Evolutionary conservation across 2,329 filamentous ascomycete genomes (phyloP).

Genomic region (Trichoderma aggressivum): DNA sequence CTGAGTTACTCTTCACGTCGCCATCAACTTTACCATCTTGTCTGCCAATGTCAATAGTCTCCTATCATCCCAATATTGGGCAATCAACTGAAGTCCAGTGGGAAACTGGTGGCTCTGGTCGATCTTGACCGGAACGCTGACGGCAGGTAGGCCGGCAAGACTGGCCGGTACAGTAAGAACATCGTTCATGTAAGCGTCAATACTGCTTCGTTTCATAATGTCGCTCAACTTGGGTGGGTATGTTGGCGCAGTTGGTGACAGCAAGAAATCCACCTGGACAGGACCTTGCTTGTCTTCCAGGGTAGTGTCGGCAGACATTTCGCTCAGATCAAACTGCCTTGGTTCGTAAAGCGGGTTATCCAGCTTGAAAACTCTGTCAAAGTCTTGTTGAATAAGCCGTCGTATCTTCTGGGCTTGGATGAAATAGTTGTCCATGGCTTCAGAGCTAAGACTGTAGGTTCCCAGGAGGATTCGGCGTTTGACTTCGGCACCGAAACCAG

Average conservation of each 20-base stretch:
- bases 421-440: slow-evolving; percentile 95
- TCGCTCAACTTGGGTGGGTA: slow-evolving; percentile 63
- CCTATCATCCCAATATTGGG: slow-evolving; percentile 76
- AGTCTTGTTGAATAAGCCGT: slow-evolving; percentile 79
- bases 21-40: slow-evolving; percentile 36
- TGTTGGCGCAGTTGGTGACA: slow-evolving; percentile 84
- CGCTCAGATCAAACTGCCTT: slow-evolving; percentile 55
- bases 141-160: slow-evolving; percentile 82
- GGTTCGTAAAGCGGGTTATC: slow-evolving; percentile 63
- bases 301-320: slow-evolving; percentile 52
- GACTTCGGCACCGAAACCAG: slow-evolving; percentile 80
- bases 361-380: slow-evolving; percentile 71
- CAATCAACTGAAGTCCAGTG: slow-evolving; percentile 69
- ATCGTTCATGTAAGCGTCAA: slow-evolving; percentile 89
- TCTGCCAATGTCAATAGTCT: slow-evolving; percentile 58
- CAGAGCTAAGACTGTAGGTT: slow-evolving; percentile 83
- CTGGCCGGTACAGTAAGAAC: slow-evolving; percentile 95
- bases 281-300: slow-evolving; percentile 57
- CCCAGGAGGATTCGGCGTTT: slow-evolving; percentile 83
- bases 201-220: slow-evolving; percentile 50
- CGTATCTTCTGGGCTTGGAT: slow-evolving; percentile 88
- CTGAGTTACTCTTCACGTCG: not conserved
- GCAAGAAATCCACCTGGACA: slow-evolving; percentile 73
- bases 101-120: slow-evolving; percentile 32
- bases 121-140: slow-evolving; percentile 65